phyloP scores from a whole-genome alignment of 305 asterid genomes.

The Fraxinus nigra region DNA sequence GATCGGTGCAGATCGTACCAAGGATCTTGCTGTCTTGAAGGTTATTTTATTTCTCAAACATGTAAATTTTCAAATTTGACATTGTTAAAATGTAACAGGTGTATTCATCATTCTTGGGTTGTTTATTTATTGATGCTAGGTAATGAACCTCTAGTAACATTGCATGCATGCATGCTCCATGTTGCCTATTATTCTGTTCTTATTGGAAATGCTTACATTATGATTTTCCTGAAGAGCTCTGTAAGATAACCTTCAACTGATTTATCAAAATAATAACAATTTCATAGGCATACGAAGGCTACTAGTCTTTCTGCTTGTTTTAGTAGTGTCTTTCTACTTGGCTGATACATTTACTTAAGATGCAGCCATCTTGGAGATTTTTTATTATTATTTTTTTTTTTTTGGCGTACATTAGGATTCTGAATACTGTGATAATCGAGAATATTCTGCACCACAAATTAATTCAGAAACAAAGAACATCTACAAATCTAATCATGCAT shows the following conservation, averaged over 20 bases:
- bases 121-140: background rate
- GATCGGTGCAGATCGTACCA: slow-evolving; percentile 90
- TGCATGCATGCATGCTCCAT: background rate
- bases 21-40: slow-evolving; percentile 97
- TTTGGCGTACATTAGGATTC: background rate
- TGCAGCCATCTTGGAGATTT: background rate
- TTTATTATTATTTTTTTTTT: background rate
- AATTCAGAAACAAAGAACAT: background rate
- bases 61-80: background rate
- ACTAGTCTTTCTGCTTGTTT: background rate
- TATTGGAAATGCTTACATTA: background rate
- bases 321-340: background rate
- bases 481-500: background rate
- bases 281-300: background rate
- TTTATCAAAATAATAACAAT: background rate
- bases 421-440: background rate
- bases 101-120: background rate
- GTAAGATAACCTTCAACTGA: background rate
- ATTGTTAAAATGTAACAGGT: background rate
- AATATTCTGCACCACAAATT: background rate
- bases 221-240: background rate
- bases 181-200: background rate
- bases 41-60: slow-evolving; percentile 32
- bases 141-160: background rate
- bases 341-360: background rate